Evolutionary conservation across 441 rosid genomes (phyloP).

Genomic region (Melastoma candidum): DNA sequence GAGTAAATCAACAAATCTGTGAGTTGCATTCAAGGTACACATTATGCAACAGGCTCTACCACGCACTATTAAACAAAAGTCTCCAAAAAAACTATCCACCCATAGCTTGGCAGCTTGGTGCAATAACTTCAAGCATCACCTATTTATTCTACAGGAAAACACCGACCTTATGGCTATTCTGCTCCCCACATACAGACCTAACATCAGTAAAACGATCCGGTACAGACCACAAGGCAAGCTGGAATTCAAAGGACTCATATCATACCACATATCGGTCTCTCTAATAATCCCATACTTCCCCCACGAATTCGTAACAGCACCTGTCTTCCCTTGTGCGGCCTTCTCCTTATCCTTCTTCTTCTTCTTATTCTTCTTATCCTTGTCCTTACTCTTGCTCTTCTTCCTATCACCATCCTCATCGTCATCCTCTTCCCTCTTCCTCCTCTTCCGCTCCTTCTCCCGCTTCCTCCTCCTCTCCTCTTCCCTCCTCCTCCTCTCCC

Average conservation of each 20-base stretch:
- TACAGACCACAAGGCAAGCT: not conserved
- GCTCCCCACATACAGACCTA: not conserved
- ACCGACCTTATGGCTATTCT: too few species aligned
- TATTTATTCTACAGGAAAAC: not conserved
- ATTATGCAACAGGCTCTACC: too few species aligned
- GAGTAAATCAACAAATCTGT: conserved; percentile 6
- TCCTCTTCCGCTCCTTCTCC: conserved; percentile 21
- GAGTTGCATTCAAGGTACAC: too few species aligned
- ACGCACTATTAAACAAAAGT: too few species aligned
- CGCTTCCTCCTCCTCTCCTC: conserved; percentile 20
- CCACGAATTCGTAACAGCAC: conserved; percentile 87
- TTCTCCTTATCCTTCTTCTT: conserved; percentile 40
- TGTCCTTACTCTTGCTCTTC: conserved; percentile 17
- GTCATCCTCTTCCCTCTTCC: conserved; percentile 13
- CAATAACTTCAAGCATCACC: too few species aligned
- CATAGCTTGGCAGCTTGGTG: too few species aligned
- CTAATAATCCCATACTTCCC: conserved; percentile 83
- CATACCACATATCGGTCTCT: conserved; percentile 95
- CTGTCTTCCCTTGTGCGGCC: conserved; percentile 62
- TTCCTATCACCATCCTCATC: conserved; percentile 13
- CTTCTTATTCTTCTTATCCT: conserved; percentile 11
- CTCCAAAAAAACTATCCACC: too few species aligned
- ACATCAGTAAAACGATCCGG: not conserved
- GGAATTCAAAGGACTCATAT: not conserved
- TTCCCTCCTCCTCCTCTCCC: conserved; percentile 10